phyloP scores from a whole-genome alignment of 1,139 yeast genomes.

The Saccharomycopsis hybrid region DNA sequence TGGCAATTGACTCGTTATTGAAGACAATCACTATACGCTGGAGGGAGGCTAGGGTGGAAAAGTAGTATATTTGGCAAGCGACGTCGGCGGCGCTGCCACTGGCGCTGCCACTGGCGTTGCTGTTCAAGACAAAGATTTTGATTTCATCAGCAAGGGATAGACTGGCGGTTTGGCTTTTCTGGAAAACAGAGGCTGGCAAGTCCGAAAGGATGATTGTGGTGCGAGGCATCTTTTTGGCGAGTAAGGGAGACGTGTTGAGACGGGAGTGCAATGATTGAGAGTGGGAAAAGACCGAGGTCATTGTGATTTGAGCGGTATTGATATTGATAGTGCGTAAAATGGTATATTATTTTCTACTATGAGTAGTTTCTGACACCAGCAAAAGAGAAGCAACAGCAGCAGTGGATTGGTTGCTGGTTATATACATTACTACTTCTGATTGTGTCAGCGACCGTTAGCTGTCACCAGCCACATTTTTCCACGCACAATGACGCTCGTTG shows the following conservation, averaged over 20 bases:
- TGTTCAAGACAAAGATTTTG: conserved; percentile 14
- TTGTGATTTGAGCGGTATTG: too few species aligned
- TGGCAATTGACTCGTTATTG: conserved; percentile 8
- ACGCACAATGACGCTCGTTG: too few species aligned
- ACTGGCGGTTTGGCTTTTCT: conserved; percentile 5
- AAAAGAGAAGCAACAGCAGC: too few species aligned
- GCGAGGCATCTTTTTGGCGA: conserved; percentile 7
- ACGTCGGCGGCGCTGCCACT: background rate
- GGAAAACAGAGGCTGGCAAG: conserved; percentile 7
- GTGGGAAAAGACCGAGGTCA: too few species aligned
- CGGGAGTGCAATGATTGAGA: too few species aligned
- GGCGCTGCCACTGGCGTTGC: background rate
- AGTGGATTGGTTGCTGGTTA: too few species aligned
- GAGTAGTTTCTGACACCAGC: too few species aligned
- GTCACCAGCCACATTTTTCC: too few species aligned
- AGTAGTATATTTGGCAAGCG: conserved; percentile 4
- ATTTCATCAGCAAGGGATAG: conserved; percentile 17
- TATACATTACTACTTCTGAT: too few species aligned
- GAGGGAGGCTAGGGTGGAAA: conserved; percentile 5
- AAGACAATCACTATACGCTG: conserved; percentile 16
- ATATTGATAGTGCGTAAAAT: too few species aligned
- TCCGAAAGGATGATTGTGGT: conserved; percentile 16
- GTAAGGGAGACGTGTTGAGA: background rate
- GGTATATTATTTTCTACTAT: too few species aligned
- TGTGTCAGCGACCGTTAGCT: too few species aligned